phyloP scores from a whole-genome alignment of 1,284 basidiomycete species.

The Stygiomarasmius scandens region DNA sequence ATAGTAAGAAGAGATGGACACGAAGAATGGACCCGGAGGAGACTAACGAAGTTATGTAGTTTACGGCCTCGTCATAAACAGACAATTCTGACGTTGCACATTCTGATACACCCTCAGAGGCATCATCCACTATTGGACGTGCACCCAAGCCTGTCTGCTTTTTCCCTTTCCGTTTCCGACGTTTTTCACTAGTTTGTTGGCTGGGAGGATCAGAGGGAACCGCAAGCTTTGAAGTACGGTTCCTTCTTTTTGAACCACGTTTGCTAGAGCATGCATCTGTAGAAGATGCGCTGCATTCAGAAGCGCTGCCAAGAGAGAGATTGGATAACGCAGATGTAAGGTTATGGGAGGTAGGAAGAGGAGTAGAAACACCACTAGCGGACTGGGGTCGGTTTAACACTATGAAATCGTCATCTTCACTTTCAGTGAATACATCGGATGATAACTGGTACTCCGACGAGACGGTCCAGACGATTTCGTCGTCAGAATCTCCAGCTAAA shows the following conservation, averaged over 20 bases:
- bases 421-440: conserved; percentile 23
- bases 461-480: conserved; percentile 59
- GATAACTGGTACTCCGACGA: conserved; percentile 23
- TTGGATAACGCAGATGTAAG: neutral
- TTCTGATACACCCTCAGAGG: conserved; percentile 48
- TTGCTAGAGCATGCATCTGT: too few species aligned
- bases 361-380: conserved; percentile 1
- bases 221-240: neutral
- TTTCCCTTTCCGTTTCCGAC: neutral
- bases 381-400: conserved; percentile 38
- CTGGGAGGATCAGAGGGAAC: too few species aligned
- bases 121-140: conserved; percentile 54
- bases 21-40: conserved; percentile 14
- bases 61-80: conserved; percentile 54
- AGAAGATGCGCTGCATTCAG: neutral
- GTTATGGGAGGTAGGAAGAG: neutral
- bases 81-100: conserved; percentile 25
- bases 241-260: too few species aligned
- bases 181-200: neutral
- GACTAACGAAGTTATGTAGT: conserved; percentile 53
- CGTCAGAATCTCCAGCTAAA: conserved; percentile 41
- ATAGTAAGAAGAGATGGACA: too few species aligned
- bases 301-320: neutral
- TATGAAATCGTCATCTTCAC: conserved; percentile 48
- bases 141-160: conserved; percentile 30